Percentiles rank a stretch among this genome's conserved stretches.
Conservation (phyloP, 1,284 basidiomycete genomes). For the Ustilago loliicola region DNA sequence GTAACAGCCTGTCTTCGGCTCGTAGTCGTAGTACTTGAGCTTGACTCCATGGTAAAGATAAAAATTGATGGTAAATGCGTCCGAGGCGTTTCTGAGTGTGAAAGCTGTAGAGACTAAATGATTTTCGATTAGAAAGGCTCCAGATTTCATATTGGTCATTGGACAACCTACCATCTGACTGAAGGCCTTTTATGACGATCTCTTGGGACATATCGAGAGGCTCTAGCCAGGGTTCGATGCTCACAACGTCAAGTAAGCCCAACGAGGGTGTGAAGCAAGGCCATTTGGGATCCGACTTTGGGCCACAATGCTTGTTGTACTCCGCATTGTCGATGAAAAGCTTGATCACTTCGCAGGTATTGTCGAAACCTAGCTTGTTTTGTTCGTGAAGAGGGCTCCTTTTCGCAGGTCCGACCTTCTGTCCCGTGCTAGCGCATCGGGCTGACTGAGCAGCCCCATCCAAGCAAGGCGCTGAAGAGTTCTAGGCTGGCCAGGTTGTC, state of each 20-base stretch:
- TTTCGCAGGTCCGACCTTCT: no score
- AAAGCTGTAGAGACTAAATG: slow-evolving; percentile 6
- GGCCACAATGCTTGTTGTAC: slow-evolving; percentile 11
- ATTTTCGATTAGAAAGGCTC: not conserved
- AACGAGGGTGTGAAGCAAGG: slow-evolving; percentile 15
- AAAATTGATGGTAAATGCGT: slow-evolving; percentile 7
- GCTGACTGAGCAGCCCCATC: not conserved
- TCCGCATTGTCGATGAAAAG: not conserved
- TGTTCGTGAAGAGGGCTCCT: not conserved
- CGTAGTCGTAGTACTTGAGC: slow-evolving; percentile 19
- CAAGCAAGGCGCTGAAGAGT: not conserved
- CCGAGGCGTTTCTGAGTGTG: slow-evolving; percentile 7
- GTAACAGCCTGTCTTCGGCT: slow-evolving; percentile 23
- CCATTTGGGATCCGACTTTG: slow-evolving; percentile 2
- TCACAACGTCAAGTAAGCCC: not conserved
- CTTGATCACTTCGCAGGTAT: not conserved
- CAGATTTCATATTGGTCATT: not conserved
- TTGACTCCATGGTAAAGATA: not conserved
- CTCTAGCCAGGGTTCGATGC: slow-evolving; percentile 2
- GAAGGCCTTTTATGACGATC: not conserved
- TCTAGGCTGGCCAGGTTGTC: no score
- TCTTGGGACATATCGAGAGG: slow-evolving; percentile 5
- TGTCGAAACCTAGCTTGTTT: not conserved
- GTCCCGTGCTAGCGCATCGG: not conserved
- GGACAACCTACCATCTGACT: not conserved